Percentiles rank a stretch among this genome's conserved stretches.
phyloP scores from a whole-genome alignment of 2,329 filamentous ascomycete species.

The Biscogniauxia sp. region DNA sequence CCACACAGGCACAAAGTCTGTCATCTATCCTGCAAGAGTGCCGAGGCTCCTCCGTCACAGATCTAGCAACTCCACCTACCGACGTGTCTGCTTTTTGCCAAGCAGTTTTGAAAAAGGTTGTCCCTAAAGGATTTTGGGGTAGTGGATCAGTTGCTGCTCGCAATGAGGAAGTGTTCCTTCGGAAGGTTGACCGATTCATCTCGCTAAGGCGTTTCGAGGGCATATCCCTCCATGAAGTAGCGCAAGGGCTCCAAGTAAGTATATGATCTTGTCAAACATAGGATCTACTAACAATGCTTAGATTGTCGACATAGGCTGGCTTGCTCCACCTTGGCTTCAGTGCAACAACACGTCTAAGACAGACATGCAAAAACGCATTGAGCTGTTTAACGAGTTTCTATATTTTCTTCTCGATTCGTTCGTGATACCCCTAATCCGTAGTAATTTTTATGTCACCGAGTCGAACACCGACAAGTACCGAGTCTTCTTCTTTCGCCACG shows the following conservation, averaged over 20 bases:
- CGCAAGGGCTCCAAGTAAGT: conserved; percentile 70
- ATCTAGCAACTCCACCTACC: conserved; percentile 64
- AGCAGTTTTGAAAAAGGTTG: conserved; percentile 66
- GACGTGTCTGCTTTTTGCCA: conserved; percentile 85
- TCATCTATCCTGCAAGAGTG: conserved; percentile 30
- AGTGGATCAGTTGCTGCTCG: conserved; percentile 45
- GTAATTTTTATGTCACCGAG: conserved; percentile 93
- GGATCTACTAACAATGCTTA: conserved; percentile 37
- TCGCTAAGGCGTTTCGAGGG: conserved; percentile 76
- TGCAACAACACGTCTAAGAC: conserved; percentile 62
- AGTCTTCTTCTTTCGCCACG: conserved; percentile 92
- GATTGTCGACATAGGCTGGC: conserved; percentile 71
- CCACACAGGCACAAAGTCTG: conserved; percentile 19
- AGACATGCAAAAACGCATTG: conserved; percentile 71
- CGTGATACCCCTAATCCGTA: conserved; percentile 79
- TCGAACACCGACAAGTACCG: conserved; percentile 76
- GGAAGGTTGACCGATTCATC: conserved; percentile 75
- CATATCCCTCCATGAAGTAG: conserved; percentile 73
- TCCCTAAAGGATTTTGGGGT: conserved; percentile 78
- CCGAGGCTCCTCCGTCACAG: conserved; percentile 53
- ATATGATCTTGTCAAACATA: not conserved
- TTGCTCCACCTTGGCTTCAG: conserved; percentile 52
- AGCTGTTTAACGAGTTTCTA: conserved; percentile 80
- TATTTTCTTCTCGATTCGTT: conserved; percentile 94
- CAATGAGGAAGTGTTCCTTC: conserved; percentile 63